Evolutionary conservation across 2,329 filamentous ascomycete genomes (phyloP), one percentile per base, ranked within the genome.

Genomic region (Alternaria panax): DNA sequence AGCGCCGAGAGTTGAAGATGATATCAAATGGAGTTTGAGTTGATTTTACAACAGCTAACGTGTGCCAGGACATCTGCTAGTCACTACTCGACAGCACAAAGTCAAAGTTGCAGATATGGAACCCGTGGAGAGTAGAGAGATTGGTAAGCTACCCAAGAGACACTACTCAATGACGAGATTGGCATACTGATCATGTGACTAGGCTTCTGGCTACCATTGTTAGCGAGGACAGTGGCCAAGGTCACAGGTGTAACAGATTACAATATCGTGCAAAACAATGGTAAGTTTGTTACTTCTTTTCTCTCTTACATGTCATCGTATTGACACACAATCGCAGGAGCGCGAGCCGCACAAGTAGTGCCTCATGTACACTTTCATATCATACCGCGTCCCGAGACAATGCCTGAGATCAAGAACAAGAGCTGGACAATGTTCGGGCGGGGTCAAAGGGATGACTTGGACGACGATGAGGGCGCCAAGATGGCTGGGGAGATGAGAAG

Each of bases 201-300:
- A 79, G 82, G 82, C 5, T 81, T 81, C 65, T 84, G 80, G 81
- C 85, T 96, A 27, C 88, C 92, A 32, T 78, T 94, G 4, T 81
- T 97, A 2, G 91, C 90, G 18, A 82, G 86, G 20, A 91, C 91
- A 0, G 83, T 97, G 36, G 85, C 88, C 30, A 83, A 83, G 51
- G 87, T 88, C 0, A 91, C 89, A 2, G 90, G 89, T 9, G 86
- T 92, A 1, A 84, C 83, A 51, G 93, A 97, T 80, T 98, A 94
- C 90, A 99, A 99, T 78, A 88, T 98, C 28, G 92, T 98, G 55
- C 94, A 98, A 81, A 98, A 98, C 76, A 98, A 97, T 70, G 92
- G 86, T 86, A 68, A 43, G 76, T 51, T n/a, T n/a, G n/a, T n/a
- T n/a, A n/a, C n/a, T n/a, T n/a, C n/a, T n/a, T 18, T 9, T 18